phyloP scores from a whole-genome alignment of 352 stramenopile species.

The Lagenidium sp. region DNA sequence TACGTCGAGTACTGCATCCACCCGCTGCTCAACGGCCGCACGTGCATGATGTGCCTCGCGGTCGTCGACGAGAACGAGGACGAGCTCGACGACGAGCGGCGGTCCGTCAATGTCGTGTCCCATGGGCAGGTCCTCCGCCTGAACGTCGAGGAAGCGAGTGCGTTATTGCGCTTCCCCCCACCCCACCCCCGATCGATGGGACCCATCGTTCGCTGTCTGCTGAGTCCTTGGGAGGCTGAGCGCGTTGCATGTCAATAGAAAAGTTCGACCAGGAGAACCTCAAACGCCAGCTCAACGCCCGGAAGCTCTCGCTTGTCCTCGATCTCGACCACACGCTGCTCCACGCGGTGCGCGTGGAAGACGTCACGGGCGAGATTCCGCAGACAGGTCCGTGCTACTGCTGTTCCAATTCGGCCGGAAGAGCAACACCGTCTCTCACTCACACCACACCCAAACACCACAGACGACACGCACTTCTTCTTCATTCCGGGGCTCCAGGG shows the following conservation, averaged over 20 bases:
- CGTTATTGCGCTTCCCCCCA: no score
- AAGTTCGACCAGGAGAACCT: conserved; percentile 85
- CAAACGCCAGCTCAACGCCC: conserved; percentile 72
- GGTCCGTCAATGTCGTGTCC: conserved; percentile 70
- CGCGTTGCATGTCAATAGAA: no score
- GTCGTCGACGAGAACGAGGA: conserved; percentile 62
- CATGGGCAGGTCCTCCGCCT: conserved; percentile 89
- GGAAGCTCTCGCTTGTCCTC: conserved; percentile 93
- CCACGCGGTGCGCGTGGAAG: conserved; percentile 84
- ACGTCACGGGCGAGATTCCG: conserved; percentile 48
- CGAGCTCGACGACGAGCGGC: conserved; percentile 37
- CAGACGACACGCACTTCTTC: conserved; percentile 77
- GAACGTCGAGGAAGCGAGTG: conserved; percentile 95
- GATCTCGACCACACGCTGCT: conserved; percentile 97
- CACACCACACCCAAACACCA: no score
- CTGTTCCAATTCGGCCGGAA: no score
- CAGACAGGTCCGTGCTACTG: conserved; percentile 35
- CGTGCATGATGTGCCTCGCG: conserved; percentile 74
- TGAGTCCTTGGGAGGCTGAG: no score
- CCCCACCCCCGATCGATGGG: no score
- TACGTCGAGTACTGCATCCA: conserved; percentile 78
- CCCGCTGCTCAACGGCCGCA: conserved; percentile 57
- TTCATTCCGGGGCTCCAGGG: conserved; percentile 52
- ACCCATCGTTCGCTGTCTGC: no score
- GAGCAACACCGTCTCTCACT: no score